Base-by-base conservation (phyloP, 495 filamentous ascomycete species). In the Xylaria longipes region DNA sequence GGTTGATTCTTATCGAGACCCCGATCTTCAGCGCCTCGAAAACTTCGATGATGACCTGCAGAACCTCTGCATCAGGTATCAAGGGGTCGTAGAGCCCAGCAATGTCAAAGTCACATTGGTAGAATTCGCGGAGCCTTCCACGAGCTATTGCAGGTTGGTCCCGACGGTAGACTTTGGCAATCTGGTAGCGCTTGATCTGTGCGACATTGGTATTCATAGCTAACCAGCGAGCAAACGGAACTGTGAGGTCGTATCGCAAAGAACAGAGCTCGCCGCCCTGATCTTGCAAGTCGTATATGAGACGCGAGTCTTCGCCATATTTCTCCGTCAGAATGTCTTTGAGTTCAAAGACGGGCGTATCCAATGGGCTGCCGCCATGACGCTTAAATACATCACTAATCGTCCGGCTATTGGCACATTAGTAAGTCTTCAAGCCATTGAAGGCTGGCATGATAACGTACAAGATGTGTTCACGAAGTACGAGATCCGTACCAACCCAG, bases 191-290 rank as follows among this genome's bases (percentile, higher is more conserved):
- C 81, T 97, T 97, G 82, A 96, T 94, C 78, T 82, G 88, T 78
- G 91, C 87, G 57, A 93, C 84, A 63, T 86, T 86, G 5, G 87
- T 81, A 86, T 96, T 94, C 93, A 96, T 94, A 71, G 94, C 94
- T 61, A 97, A 86, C 89, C 91, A 97, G 69, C 94, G 91, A 22
- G 94, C 94, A 73, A 97, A 97, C n/a, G 94, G 94, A 12, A 97
- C 92, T 4, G 92, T 95, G 61, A 94, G 82, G 75, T 94, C 93
- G 80, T 94, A 94, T 62, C 92, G 90, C 54, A 95, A 82, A 17
- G 91, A 92, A 85, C 93, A 95, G 77, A 95, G 86, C 81, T 97
- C 94, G 68, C 94, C 94, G 68, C 94, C 94, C 77, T 97, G 94
- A 75, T 97, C 94, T 66, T 90, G 87, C 69, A 97, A 89, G 78